Evolutionary conservation across 306 rosid genomes (phyloP), one percentile per base, ranked within the genome.

Genomic region (Casuarina equisetifolia): DNA sequence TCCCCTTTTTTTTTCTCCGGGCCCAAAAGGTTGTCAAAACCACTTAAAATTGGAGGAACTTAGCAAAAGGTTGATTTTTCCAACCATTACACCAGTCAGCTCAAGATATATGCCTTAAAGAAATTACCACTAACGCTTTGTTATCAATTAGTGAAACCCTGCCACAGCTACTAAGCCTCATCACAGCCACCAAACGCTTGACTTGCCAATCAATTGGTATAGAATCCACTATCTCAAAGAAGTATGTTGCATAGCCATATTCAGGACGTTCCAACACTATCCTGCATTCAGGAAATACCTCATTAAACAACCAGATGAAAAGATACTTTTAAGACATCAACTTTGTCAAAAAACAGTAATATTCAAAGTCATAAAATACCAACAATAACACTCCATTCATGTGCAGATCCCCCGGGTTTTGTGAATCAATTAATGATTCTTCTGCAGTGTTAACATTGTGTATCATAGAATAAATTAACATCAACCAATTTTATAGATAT

Each of bases 191-290:
- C 89, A 94, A 76, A 68, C 98, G 93, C 87, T 90, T 92, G 88
- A 92, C 83, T 82, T 94, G 97, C 98, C 98, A 94, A 32, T 79
- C 84, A 76, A 88, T 73, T 35, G 98, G 94, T 76, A 89, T 75
- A 58, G 92, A 86, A 71, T 84, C 76, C 66, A 90, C 83, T 69
- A 92, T 88, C 86, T 94, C 98, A 86, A 94, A 94, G 83, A 94
- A 94, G 80, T 94, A 94, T 49, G 98, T 94, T 7, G 98, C 98
- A 79, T 80, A 92, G 44, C 98, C 98, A 82, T 94, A 94, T 85
- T 92, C 98, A 0, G 98, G 98, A 58, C 97, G 96, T 86, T 94
- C 98, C 54, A 94, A 80, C 76, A 94, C 98, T 76, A 94, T 80
- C 88, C 98, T 94, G 89, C 91, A 86, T 69, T 55, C 74, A 82